These are phyloP conservation scores for Fusarium subglutinans DNA, from an alignment of 2,329 filamentous ascomycete species.

Conservation along the genomic window DNA sequence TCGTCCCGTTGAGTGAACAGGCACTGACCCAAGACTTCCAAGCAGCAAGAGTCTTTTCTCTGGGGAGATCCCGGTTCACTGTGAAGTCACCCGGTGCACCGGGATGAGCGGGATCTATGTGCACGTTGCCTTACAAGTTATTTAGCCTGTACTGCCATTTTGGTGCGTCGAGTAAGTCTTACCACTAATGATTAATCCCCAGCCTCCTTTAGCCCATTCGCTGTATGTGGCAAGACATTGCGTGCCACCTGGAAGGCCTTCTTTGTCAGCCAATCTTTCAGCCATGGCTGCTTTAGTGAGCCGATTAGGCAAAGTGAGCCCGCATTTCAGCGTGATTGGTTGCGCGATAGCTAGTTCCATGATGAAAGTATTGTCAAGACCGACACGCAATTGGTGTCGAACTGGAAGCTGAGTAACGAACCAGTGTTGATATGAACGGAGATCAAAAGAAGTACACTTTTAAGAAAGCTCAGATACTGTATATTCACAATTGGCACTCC, in stretches of 20 bases:
- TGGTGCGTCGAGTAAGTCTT: accelerated
- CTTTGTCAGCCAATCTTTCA: not conserved
- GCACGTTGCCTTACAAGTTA: not conserved
- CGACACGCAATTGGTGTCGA: no score
- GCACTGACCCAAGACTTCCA: not conserved
- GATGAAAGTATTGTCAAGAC: accelerated
- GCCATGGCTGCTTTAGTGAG: not conserved
- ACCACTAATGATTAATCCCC: not conserved
- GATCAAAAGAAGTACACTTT: no score
- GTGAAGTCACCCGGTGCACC: not conserved
- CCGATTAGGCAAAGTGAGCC: not conserved
- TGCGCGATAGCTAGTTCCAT: not conserved
- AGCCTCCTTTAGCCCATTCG: not conserved
- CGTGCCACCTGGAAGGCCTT: not conserved
- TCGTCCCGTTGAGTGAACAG: not conserved
- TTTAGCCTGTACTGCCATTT: not conserved
- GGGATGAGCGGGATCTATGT: not conserved
- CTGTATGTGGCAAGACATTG: not conserved
- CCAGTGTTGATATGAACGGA: no score
- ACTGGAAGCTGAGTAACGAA: no score
- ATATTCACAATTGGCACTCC: no score
- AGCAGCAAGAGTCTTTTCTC: not conserved
- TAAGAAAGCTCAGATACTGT: no score
- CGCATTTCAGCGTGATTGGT: not conserved
- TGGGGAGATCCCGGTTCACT: not conserved